Evolutionary conservation across 1,139 yeast genomes (phyloP).

Genomic region (Protomyces macrosporus): DNA sequence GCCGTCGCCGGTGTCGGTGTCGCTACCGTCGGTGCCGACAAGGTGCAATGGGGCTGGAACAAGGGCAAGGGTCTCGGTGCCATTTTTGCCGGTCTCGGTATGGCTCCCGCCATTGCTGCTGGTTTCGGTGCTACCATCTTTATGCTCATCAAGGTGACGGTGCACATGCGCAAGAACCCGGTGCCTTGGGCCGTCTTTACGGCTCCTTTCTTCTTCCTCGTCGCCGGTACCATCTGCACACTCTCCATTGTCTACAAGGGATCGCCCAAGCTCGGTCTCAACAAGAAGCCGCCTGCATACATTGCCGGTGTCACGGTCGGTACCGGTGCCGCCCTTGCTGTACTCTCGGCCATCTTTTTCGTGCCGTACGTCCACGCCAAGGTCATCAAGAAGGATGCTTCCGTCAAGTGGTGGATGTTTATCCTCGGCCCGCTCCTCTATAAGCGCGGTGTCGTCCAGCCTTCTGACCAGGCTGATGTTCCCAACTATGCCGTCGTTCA

Average conservation of each 20-base stretch:
- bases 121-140: slow-evolving; percentile 55
- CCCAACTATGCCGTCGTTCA: slow-evolving; percentile 24
- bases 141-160: slow-evolving; percentile 54
- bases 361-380: slow-evolving; percentile 62
- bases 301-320: slow-evolving; percentile 51
- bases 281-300: slow-evolving; percentile 40
- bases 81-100: slow-evolving; percentile 74
- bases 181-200: slow-evolving; percentile 52
- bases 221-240: slow-evolving; percentile 59
- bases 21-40: slow-evolving; percentile 58
- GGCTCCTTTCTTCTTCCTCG: slow-evolving; percentile 59
- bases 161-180: slow-evolving; percentile 56
- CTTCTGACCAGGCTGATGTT: slow-evolving; percentile 11
- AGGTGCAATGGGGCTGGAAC: slow-evolving; percentile 68
- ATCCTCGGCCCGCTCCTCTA: slow-evolving; percentile 54
- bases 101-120: slow-evolving; percentile 73
- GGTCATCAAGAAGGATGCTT: slow-evolving; percentile 62
- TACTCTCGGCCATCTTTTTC: slow-evolving; percentile 52
- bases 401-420: slow-evolving; percentile 55
- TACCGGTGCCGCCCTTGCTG: slow-evolving; percentile 60
- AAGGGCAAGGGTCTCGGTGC: slow-evolving; percentile 52
- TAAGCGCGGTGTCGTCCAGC: slow-evolving; percentile 50
- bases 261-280: slow-evolving; percentile 58
- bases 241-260: slow-evolving; percentile 64
- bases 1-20: slow-evolving; percentile 70